Percentiles rank a stretch among this genome's conserved stretches.
These are phyloP conservation scores for Rhodosporidiobolus sp. DNA, from an alignment of 768 basidiomycete genomes.

Conservation along the genomic window DNA sequence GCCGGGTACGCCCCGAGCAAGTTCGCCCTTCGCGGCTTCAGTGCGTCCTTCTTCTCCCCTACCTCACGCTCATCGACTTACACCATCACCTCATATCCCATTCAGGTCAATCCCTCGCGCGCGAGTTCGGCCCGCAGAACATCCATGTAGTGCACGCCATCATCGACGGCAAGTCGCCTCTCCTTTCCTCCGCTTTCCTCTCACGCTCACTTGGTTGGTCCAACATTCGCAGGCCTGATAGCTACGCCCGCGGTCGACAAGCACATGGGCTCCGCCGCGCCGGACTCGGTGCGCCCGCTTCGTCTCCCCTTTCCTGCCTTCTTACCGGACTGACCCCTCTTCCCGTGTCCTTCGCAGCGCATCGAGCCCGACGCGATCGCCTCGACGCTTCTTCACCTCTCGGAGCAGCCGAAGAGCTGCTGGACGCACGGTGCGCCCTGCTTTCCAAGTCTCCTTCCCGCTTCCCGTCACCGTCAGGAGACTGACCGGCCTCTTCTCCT, in stretches of 20 bases:
- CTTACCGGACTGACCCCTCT: no score
- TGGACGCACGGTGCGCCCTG: constrained; percentile 39
- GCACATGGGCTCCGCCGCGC: background rate
- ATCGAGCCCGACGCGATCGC: constrained; percentile 38
- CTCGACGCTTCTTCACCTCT: constrained; percentile 15
- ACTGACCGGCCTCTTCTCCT: background rate
- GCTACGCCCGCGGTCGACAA: constrained; percentile 12
- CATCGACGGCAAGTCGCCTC: constrained; percentile 40
- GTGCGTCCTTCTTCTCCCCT: background rate
- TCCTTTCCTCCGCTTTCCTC: background rate
- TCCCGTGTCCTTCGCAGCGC: background rate
- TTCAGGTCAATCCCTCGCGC: constrained; percentile 40
- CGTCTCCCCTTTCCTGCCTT: background rate
- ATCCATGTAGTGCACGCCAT: constrained; percentile 44
- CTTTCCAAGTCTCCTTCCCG: background rate
- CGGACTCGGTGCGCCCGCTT: constrained; percentile 3
- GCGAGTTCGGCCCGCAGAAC: constrained; percentile 43
- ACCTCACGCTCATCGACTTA: no score
- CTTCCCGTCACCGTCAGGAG: no score
- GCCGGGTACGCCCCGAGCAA: constrained; percentile 43
- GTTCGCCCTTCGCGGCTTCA: constrained; percentile 36
- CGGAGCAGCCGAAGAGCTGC: constrained; percentile 37
- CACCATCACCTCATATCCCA: background rate
- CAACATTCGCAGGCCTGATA: constrained; percentile 34
- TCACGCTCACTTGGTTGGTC: no score